Evolutionary conservation across 139 green algal genomes (phyloP).

Genomic region (Dunaliella sp.): DNA sequence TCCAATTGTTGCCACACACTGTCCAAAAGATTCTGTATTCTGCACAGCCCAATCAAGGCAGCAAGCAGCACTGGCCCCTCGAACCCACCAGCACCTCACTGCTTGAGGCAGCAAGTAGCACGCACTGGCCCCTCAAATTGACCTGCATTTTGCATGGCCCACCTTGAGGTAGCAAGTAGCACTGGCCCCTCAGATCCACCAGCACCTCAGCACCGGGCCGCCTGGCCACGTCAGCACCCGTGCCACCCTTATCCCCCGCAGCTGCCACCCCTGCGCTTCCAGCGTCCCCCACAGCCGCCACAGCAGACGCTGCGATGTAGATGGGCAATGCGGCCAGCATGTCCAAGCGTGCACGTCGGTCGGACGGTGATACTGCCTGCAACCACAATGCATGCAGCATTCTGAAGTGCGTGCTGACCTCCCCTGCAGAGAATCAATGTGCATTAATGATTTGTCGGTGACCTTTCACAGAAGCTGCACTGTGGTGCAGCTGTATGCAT

Average conservation of each 20-base stretch:
- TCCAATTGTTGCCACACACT: too few species aligned
- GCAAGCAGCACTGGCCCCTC: slow-evolving; percentile 14
- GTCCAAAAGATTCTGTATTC: too few species aligned
- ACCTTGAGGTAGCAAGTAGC: slow-evolving; percentile 22
- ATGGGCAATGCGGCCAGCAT: slow-evolving; percentile 26
- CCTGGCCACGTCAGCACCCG: not conserved
- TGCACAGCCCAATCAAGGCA: slow-evolving; percentile 6
- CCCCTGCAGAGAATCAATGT: too few species aligned
- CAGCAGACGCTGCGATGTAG: slow-evolving; percentile 15
- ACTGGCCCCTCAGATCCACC: not conserved
- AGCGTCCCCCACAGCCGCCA: not conserved
- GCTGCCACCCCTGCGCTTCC: not conserved
- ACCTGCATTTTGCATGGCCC: not conserved
- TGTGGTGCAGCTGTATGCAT: too few species aligned
- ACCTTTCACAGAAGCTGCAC: too few species aligned
- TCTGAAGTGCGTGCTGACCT: too few species aligned
- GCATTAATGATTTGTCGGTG: too few species aligned
- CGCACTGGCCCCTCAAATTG: not conserved
- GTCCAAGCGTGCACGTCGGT: not conserved
- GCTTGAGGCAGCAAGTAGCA: too few species aligned
- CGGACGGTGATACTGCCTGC: not conserved
- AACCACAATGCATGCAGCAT: too few species aligned
- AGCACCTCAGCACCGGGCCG: not conserved
- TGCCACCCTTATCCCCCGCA: not conserved
- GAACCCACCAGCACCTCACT: not conserved